Percentiles rank a stretch among this genome's conserved stretches.
Conservation (phyloP, 208 protist genomes). For the Trypanosoma avium region DNA sequence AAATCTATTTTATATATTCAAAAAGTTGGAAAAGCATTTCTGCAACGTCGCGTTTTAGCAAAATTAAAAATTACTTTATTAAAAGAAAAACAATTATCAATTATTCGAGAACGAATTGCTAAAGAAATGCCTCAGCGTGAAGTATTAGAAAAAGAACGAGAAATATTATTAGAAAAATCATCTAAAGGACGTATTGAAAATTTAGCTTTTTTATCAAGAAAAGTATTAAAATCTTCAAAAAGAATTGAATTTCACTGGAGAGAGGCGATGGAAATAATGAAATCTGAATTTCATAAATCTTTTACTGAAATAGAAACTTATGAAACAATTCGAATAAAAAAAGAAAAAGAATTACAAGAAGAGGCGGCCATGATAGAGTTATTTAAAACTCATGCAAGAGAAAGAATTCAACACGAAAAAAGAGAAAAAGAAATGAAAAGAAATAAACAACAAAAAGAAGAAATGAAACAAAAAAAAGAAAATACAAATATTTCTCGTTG, state of each 20-base stretch:
- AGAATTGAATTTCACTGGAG: slow-evolving; percentile 3
- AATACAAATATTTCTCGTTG: not conserved
- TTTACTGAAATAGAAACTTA: slow-evolving; percentile 6
- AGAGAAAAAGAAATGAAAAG: not conserved
- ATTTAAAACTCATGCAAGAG: slow-evolving; percentile 3
- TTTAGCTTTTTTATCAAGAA: slow-evolving; percentile 14
- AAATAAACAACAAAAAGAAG: not conserved
- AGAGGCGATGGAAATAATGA: slow-evolving; percentile 7
- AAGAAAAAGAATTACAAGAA: slow-evolving; percentile 7
- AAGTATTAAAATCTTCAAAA: slow-evolving; percentile 7
- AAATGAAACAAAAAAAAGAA: not conserved
- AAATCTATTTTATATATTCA: not conserved
- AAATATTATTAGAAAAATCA: not conserved
- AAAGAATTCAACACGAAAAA: not conserved
- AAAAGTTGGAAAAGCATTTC: slow-evolving; percentile 6
- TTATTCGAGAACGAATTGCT: slow-evolving; percentile 15
- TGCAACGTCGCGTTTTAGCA: not conserved
- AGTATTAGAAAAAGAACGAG: slow-evolving; percentile 12
- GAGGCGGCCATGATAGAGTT: slow-evolving; percentile 9
- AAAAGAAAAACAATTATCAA: slow-evolving; percentile 1
- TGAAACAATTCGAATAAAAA: slow-evolving; percentile 1
- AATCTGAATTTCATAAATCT: slow-evolving; percentile 1
- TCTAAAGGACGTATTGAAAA: slow-evolving; percentile 12
- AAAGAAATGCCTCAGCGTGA: slow-evolving; percentile 12
- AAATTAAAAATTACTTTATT: not conserved